Base-by-base conservation (phyloP, 306 rosid species). In the Arachis hypogaea region DNA sequence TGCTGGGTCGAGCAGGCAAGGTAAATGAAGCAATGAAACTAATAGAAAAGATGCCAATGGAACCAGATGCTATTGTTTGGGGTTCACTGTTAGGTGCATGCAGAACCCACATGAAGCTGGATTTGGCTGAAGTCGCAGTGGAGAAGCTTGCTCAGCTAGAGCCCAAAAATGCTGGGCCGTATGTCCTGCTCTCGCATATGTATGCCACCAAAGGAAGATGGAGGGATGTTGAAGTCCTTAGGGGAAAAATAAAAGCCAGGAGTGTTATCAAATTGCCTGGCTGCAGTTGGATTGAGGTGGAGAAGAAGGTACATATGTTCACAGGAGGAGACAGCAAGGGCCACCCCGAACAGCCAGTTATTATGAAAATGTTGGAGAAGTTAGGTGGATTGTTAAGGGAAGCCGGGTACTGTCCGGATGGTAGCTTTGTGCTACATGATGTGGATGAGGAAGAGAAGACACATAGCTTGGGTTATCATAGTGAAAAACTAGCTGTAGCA, bases 361-460 rank as follows among this genome's bases (percentile, higher is more conserved):
- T 85, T 70, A 77, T 77, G 83, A 72, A 71, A 81, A 77, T 80
- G 84, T 73, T 86, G 78, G 89, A 88, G 70, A 88, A 41, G 43
- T 33, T 90, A 68, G 81, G 83, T 50, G 87, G 85, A 72, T 59
- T 88, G 77, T 73, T 90, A 68, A 84, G 82, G 81, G 93, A 88
- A 78, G 89, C 85, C 67, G 96, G 91, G 73, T 90, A 90, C 84
- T 81, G 72, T 72, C 93, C 96, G 12, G 96, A 90, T 63, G 81
- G 88, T 36, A 87, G 82, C 63, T 90, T 88, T 86, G 96, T 88
- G 50, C 81, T 82, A 72, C 96, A 86, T 68, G 96, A 90, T 9
- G 85, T 90, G 85, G 96, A 88, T 11, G 91, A 88, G 70, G 96
- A 90, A 86, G 96, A 90, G 81, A 90, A 90, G 81, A 77, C 83